A percentile compares a stretch with the other conserved stretches of the same genome.
phyloP scores from a whole-genome alignment of 2,329 filamentous ascomycete genomes.

The Zasmidium citrigriseum region DNA sequence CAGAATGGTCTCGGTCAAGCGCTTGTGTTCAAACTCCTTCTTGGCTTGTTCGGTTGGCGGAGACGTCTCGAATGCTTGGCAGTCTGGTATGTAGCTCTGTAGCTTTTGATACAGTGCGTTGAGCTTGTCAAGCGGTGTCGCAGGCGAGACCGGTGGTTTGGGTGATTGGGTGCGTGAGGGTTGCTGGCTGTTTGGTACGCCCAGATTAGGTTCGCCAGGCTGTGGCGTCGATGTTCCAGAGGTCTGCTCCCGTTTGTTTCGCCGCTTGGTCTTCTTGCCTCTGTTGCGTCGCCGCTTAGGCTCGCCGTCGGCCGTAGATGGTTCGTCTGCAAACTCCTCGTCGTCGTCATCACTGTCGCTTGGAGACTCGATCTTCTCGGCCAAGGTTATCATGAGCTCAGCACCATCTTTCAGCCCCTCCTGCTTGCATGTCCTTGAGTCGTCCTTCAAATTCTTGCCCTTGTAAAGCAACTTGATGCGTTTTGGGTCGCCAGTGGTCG shows the following conservation, averaged over 20 bases:
- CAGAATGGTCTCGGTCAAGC: slow-evolving; percentile 73
- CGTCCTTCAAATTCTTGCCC: slow-evolving; percentile 69
- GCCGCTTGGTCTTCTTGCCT: slow-evolving; percentile 46
- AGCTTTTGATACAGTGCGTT: slow-evolving; percentile 67
- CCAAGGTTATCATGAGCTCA: slow-evolving; percentile 62
- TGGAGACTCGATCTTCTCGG: slow-evolving; percentile 48
- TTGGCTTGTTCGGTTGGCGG: slow-evolving; percentile 69
- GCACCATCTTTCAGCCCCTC: slow-evolving; percentile 61
- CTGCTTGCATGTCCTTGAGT: slow-evolving; percentile 56
- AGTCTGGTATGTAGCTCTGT: slow-evolving; percentile 64
- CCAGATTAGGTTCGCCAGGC: slow-evolving; percentile 37
- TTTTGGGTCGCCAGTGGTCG: slow-evolving; percentile 60
- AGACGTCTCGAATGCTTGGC: slow-evolving; percentile 59
- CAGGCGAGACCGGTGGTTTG: slow-evolving; percentile 38
- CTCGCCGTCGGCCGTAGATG: slow-evolving; percentile 27
- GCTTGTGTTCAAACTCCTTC: slow-evolving; percentile 72
- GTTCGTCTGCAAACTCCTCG: slow-evolving; percentile 40
- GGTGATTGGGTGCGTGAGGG: slow-evolving; percentile 42
- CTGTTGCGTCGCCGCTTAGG: slow-evolving; percentile 43
- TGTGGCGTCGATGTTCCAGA: slow-evolving; percentile 36
- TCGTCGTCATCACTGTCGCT: slow-evolving; percentile 44
- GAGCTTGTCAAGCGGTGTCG: slow-evolving; percentile 62
- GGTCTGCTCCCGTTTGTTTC: slow-evolving; percentile 41
- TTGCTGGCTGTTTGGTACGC: slow-evolving; percentile 36
- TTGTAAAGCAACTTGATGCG: slow-evolving; percentile 72